Conservation (phyloP, 129 eudicot species). For the Scalesia atractyloides region DNA sequence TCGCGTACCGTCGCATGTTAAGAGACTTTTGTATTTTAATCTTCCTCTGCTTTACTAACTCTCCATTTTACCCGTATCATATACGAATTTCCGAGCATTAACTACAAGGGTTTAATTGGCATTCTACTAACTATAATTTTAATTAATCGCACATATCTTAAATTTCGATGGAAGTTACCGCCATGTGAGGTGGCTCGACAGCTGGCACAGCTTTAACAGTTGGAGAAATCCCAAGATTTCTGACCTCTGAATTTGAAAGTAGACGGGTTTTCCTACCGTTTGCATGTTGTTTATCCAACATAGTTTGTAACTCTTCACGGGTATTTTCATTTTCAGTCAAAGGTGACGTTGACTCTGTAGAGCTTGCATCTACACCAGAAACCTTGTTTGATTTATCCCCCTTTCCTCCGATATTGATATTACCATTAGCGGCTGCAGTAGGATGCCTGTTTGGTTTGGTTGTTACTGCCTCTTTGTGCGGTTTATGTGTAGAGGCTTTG, state of each 20-base stretch:
- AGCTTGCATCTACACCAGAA: conserved; percentile 43
- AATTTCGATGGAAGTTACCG: conserved; percentile 31
- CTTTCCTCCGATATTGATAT: conserved; percentile 21
- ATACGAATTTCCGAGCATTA: neutral
- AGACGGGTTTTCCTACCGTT: conserved; percentile 29
- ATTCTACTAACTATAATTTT: neutral
- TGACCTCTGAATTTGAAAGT: conserved; percentile 20
- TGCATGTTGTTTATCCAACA: conserved; percentile 28
- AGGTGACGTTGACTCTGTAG: conserved; percentile 58
- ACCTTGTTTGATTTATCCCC: conserved; percentile 21
- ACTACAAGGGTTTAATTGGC: neutral
- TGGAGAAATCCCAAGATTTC: conserved; percentile 25
- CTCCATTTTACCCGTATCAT: neutral
- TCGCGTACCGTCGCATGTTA: no score
- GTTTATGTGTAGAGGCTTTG: conserved; percentile 18
- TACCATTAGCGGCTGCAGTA: conserved; percentile 26
- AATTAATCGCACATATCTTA: neutral
- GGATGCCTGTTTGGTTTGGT: conserved; percentile 19
- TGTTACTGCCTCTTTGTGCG: conserved; percentile 27
- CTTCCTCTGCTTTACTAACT: no score
- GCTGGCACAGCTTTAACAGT: conserved; percentile 32
- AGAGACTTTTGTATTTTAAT: no score
- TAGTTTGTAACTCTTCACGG: conserved; percentile 40
- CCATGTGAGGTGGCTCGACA: conserved; percentile 27
- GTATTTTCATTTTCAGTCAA: conserved; percentile 43